Evolutionary conservation across 2,329 filamentous ascomycete species (phyloP), one percentile per base, ranked within the genome.

Genomic region (Arthrobotrys entomopaga): DNA sequence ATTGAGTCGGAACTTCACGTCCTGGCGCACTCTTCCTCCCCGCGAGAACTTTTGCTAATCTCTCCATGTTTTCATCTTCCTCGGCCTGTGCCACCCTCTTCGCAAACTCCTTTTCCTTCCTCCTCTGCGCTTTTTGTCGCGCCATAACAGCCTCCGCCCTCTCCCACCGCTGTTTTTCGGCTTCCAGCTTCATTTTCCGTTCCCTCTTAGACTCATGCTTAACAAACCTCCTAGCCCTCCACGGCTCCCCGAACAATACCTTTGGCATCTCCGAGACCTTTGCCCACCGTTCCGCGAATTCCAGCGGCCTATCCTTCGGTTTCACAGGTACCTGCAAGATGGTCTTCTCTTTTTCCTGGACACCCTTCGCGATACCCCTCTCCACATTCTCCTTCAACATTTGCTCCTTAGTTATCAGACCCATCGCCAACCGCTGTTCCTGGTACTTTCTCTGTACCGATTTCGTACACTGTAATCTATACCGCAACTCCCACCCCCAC

Each of bases 401-500:
- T 64, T 84, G 82, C 22, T 85, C 83, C 3, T 46, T 43, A 10
- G 70, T 63, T 11, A 86, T 85, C 70, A 97, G 80, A 0, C 92
- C 91, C 57, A 95, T 81, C 19, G 83, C 83, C 69, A 84, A 82
- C 74, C 92, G 85, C 83, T 97, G 85, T 57, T 83, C 81, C 48
- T 86, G 85, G 80, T 93, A 91, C 77, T 87, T 84, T 77, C 86
- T 85, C 81, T 89, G 88, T 58, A 96, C 86, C 19, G 83, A 82
- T 0, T 85, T 83, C 3, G 89, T 93, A 83, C 94, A 91, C 89
- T 97, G 92, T 75, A 99, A 84, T 76, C 91, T 87, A 91, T 93
- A 97, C 77, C 95, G 85, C 79, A 99, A 83, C 78, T 89, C 88
- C 95, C 95, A 99, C 5, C 95, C 95, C 77, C 90, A 90, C 60